Evolutionary conservation across 2,329 filamentous ascomycete species (phyloP).

Genomic region (Pseudogymnoascus sp.): DNA sequence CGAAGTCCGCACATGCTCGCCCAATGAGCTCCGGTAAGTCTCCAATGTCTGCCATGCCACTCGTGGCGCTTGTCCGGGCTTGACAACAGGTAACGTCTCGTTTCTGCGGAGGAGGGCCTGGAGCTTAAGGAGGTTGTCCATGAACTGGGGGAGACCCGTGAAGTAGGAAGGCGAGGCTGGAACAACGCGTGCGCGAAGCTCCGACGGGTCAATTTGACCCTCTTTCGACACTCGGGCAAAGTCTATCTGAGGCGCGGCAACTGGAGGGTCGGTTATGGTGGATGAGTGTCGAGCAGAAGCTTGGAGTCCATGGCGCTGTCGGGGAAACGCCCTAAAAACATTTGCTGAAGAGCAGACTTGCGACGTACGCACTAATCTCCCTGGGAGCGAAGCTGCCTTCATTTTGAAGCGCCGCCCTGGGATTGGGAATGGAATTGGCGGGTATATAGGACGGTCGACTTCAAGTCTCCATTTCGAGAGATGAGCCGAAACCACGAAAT

Average conservation of each 20-base stretch:
- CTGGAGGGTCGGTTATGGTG: slow-evolving; percentile 28
- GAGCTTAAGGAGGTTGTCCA: slow-evolving; percentile 71
- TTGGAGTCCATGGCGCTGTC: slow-evolving; percentile 12
- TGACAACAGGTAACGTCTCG: slow-evolving; percentile 62
- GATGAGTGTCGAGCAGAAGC: slow-evolving; percentile 19
- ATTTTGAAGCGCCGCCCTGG: slow-evolving; percentile 20
- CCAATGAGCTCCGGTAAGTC: slow-evolving; percentile 65
- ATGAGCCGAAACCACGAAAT: slow-evolving; percentile 8
- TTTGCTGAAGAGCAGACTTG: slow-evolving; percentile 5
- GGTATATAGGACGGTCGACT: not conserved
- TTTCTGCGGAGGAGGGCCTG: slow-evolving; percentile 66
- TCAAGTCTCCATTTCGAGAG: not conserved
- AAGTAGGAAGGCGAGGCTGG: slow-evolving; percentile 93
- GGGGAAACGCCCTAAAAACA: not conserved
- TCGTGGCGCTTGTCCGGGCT: slow-evolving; percentile 58
- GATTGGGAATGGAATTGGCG: slow-evolving; percentile 7
- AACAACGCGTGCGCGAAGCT: slow-evolving; percentile 60
- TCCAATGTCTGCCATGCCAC: slow-evolving; percentile 74
- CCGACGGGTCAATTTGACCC: slow-evolving; percentile 24
- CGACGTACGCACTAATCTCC: slow-evolving; percentile 17
- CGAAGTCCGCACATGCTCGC: slow-evolving; percentile 65
- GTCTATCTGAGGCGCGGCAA: slow-evolving; percentile 38
- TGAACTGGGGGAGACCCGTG: slow-evolving; percentile 76
- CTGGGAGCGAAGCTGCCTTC: slow-evolving; percentile 27
- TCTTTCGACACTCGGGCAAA: slow-evolving; percentile 28